phyloP scores from a whole-genome alignment of 129 eudicot species.

The Flaveria linearis region DNA sequence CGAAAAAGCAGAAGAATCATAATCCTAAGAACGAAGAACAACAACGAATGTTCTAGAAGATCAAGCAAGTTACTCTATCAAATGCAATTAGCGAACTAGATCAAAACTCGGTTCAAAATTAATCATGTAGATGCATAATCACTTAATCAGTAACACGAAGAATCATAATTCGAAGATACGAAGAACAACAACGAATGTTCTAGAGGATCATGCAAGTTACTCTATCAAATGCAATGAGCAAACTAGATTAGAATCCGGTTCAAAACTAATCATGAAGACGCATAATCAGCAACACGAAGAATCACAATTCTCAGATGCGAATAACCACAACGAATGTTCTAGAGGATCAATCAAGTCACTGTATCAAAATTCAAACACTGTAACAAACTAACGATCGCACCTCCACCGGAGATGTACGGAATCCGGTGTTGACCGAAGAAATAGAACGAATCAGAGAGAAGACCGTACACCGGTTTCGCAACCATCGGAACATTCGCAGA shows the following conservation, averaged over 20 bases:
- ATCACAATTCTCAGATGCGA: neutral
- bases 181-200: too few species aligned
- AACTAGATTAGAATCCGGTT: neutral
- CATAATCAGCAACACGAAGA: neutral
- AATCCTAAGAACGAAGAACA: too few species aligned
- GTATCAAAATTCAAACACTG: too few species aligned
- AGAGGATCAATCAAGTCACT: constrained; percentile 12
- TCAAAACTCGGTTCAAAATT: neutral
- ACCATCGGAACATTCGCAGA: constrained; percentile 96
- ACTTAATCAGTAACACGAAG: neutral
- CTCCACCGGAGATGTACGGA: constrained; percentile 90
- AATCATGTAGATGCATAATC: neutral
- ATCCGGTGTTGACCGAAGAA: constrained; percentile 78
- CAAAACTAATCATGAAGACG: neutral
- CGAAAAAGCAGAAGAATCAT: neutral
- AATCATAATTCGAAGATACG: too few species aligned
- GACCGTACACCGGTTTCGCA: constrained; percentile 82
- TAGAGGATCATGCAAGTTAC: too few species aligned
- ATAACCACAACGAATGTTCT: constrained; percentile 12
- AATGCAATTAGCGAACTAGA: neutral
- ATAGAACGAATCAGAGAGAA: constrained; percentile 76
- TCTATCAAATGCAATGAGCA: neutral
- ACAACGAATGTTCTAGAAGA: too few species aligned
- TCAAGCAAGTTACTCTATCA: too few species aligned
- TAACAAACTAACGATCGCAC: constrained; percentile 29